Percentiles rank a stretch among this genome's conserved stretches.
Conservation (phyloP, 1,284 basidiomycete genomes). For the Quambalaria eucalypti region DNA sequence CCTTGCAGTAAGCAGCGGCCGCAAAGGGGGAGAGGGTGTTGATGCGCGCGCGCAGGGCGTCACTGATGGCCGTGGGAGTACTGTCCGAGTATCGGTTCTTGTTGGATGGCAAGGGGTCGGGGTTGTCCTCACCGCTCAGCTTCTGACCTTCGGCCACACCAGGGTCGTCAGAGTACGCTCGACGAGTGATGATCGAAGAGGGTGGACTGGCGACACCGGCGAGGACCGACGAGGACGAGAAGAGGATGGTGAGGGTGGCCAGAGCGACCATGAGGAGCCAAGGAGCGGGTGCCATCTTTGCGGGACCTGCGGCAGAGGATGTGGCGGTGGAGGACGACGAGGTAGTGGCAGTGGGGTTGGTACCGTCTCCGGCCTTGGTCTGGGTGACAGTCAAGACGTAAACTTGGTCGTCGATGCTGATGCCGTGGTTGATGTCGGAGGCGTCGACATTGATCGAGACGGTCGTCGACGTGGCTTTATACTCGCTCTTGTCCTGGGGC, state of each 20-base stretch:
- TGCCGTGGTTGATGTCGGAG: conserved; percentile 38
- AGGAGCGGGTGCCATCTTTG: neutral
- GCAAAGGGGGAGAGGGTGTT: neutral
- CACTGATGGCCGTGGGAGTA: neutral
- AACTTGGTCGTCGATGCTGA: conserved; percentile 32
- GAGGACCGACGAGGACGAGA: neutral
- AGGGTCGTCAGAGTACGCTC: neutral
- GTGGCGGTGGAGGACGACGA: neutral
- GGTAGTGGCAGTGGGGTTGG: neutral
- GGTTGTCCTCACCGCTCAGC: too few species aligned
- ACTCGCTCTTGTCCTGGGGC: conserved; percentile 20
- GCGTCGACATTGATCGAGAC: conserved; percentile 14
- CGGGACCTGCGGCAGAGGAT: neutral
- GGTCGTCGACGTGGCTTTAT: conserved; percentile 23
- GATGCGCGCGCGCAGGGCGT: neutral
- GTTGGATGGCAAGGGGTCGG: too few species aligned
- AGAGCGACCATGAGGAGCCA: neutral
- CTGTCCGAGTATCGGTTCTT: neutral
- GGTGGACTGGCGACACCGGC: too few species aligned
- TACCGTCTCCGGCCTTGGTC: conserved; percentile 22
- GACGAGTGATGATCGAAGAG: neutral
- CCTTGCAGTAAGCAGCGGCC: neutral
- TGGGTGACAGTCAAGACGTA: conserved; percentile 31
- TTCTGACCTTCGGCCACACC: neutral
- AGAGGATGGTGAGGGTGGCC: neutral